Conservation (phyloP, 2,329 filamentous ascomycete species). For the Aspergillus sp. region DNA sequence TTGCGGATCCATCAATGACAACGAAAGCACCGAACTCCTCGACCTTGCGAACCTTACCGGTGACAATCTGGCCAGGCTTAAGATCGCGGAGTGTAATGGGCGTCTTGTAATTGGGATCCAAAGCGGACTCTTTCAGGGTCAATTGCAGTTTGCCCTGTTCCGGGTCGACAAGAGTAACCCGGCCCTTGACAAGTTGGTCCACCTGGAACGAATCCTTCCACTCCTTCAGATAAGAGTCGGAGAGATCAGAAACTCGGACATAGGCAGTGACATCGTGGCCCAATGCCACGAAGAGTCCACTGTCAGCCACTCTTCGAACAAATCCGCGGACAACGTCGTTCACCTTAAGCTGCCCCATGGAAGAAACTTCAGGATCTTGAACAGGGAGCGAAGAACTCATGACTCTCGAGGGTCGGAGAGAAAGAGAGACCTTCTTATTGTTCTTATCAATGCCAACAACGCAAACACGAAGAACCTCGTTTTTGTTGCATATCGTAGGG, state of each 20-base stretch:
- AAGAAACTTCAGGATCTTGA: conserved; percentile 73
- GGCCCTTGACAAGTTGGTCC: conserved; percentile 86
- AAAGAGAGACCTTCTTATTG: conserved; percentile 81
- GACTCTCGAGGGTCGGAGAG: conserved; percentile 79
- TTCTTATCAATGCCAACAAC: conserved; percentile 72
- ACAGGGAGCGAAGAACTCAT: conserved; percentile 79
- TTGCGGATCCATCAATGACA: conserved; percentile 77
- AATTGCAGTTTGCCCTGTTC: conserved; percentile 71
- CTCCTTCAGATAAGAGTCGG: conserved; percentile 86
- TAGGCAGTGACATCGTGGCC: conserved; percentile 77
- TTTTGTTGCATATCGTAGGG: conserved; percentile 70
- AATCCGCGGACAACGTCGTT: conserved; percentile 87
- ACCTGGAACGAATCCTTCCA: conserved; percentile 88
- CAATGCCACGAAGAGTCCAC: conserved; percentile 80
- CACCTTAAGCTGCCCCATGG: conserved; percentile 64
- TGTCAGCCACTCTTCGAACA: conserved; percentile 82
- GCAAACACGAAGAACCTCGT: conserved; percentile 83
- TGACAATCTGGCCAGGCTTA: conserved; percentile 73
- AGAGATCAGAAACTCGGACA: conserved; percentile 81
- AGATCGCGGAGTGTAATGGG: conserved; percentile 72
- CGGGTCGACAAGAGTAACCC: conserved; percentile 68
- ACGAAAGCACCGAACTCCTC: conserved; percentile 96
- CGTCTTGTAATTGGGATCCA: conserved; percentile 73
- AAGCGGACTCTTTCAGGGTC: conserved; percentile 77
- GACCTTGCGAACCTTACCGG: conserved; percentile 87